Percentiles rank a stretch among this genome's conserved stretches.
These are phyloP conservation scores for Penicillium argentinense DNA, from an alignment of 495 filamentous ascomycete species.

Conservation along the genomic window DNA sequence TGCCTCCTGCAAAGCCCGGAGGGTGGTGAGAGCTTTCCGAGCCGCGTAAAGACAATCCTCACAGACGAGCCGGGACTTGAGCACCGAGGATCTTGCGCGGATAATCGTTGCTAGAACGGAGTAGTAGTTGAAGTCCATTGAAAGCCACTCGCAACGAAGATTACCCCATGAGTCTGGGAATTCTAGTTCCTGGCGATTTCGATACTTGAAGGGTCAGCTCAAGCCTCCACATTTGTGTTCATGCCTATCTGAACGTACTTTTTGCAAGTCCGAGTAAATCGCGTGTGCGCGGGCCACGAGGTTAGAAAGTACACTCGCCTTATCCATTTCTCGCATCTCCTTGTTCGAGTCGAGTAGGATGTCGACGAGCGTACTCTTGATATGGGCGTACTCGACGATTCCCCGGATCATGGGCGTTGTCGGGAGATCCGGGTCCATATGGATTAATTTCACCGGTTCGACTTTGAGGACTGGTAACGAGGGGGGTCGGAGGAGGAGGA, in stretches of 20 bases:
- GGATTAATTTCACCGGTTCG: constrained; percentile 20
- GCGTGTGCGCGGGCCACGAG: constrained; percentile 18
- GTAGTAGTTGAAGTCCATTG: constrained; percentile 34
- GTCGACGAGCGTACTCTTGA: constrained; percentile 20
- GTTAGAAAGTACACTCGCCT: constrained; percentile 24
- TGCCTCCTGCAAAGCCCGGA: constrained; percentile 23
- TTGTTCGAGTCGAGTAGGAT: constrained; percentile 24
- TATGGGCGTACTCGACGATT: constrained; percentile 24
- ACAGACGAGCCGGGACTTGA: constrained; percentile 24
- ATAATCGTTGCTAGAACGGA: constrained; percentile 26
- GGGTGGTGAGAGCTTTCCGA: constrained; percentile 23
- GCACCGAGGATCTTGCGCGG: constrained; percentile 22
- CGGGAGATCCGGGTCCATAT: constrained; percentile 23
- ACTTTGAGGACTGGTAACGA: constrained; percentile 33
- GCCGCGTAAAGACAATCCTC: constrained; percentile 30
- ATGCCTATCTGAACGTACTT: constrained; percentile 8
- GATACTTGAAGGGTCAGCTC: constrained; percentile 8
- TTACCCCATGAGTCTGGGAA: constrained; percentile 17
- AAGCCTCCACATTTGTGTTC: neutral
- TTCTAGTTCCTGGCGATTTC: constrained; percentile 18
- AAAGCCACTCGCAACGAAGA: constrained; percentile 27
- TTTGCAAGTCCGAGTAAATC: constrained; percentile 21
- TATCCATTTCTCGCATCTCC: constrained; percentile 16
- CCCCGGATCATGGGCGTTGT: constrained; percentile 23
- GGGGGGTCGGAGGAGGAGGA: constrained; percentile 36